Conservation (phyloP, 805 yeast species). For the Candida golubevii region DNA sequence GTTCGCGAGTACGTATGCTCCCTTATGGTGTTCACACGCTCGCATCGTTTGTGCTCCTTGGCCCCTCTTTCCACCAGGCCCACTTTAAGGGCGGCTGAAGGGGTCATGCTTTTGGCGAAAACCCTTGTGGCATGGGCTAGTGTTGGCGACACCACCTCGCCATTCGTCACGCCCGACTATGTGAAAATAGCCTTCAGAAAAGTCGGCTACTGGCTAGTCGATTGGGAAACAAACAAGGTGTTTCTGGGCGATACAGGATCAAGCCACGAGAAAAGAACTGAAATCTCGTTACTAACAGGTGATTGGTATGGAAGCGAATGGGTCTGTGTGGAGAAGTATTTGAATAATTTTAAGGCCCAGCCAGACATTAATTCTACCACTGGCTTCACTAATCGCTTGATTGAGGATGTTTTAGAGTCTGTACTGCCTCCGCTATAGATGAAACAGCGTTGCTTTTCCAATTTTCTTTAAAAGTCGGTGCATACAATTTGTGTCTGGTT, state of each 20-base stretch:
- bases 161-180: slow-evolving; percentile 35
- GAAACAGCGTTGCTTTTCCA: not conserved
- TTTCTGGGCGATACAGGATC: slow-evolving; percentile 9
- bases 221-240: slow-evolving; percentile 32
- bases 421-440: slow-evolving; percentile 37
- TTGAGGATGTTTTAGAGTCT: slow-evolving; percentile 32
- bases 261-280: slow-evolving; percentile 20
- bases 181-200: slow-evolving; percentile 36
- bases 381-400: slow-evolving; percentile 30
- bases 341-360: slow-evolving; percentile 18
- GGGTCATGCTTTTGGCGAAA: slow-evolving; percentile 24
- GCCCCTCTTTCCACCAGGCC: slow-evolving; percentile 34
- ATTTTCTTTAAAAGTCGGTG: not conserved
- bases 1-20: slow-evolving; percentile 36
- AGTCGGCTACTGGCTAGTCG: slow-evolving; percentile 41
- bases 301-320: slow-evolving; percentile 45
- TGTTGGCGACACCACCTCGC: not conserved
- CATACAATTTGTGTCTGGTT: too few relatives aligned
- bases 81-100: slow-evolving; percentile 29
- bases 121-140: slow-evolving; percentile 23
- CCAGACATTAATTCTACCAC: slow-evolving; percentile 25
- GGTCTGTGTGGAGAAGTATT: slow-evolving; percentile 26
- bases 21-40: slow-evolving; percentile 32
- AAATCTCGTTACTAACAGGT: slow-evolving; percentile 34
- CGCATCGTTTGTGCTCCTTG: slow-evolving; percentile 37